Evolutionary conservation across 2,329 filamentous ascomycete genomes (phyloP), one percentile per base, ranked within the genome.

Genomic region (Nannizziopsis barbatae): DNA sequence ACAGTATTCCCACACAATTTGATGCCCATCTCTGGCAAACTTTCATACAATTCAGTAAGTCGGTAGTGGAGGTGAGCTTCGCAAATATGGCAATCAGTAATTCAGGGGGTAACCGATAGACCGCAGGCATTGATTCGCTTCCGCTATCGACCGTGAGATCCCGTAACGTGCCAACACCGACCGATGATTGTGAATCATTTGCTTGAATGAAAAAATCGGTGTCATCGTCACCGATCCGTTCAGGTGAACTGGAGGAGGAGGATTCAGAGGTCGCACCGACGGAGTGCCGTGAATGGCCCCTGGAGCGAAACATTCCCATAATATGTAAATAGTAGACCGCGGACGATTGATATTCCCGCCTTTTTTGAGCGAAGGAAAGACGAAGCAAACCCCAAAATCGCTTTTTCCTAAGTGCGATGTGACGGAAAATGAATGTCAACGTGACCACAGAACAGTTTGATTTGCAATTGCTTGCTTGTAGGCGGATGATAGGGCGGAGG

Each of bases 21-120:
- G 84, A 76, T 22, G 92, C 85, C 92, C 92, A 98, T 53, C 83
- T 80, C 66, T 88, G 89, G 61, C 83, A 95, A n/a, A 95, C 89
- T 55, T 92, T 74, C 85, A 96, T 89, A 67, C 86, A 93, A 66
- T 81, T 83, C 56, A 87, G 77, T 57, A 95, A 76, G 61, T 98
- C 90, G 39, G 74, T 71, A 1, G 88, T 77, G 10, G 77, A 79
- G 59, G 75, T 81, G 50, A 98, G 77, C 65, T 88, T 92, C 32
- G 85, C 75, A 67, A 98, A 95, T 60, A 96, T 83, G 66, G 81
- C 79, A 60, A 98, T 95, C 62, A 96, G 80, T 53, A 98, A 84
- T 72, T 98, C 92, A 65, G 89, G 90, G 35, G 92, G 92, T 32
- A 98, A 75, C 50, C 84, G 80, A 57, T 84, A 83, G 52, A 95